Conservation (phyloP, 768 basidiomycete species). For the Cyathus striatus region DNA sequence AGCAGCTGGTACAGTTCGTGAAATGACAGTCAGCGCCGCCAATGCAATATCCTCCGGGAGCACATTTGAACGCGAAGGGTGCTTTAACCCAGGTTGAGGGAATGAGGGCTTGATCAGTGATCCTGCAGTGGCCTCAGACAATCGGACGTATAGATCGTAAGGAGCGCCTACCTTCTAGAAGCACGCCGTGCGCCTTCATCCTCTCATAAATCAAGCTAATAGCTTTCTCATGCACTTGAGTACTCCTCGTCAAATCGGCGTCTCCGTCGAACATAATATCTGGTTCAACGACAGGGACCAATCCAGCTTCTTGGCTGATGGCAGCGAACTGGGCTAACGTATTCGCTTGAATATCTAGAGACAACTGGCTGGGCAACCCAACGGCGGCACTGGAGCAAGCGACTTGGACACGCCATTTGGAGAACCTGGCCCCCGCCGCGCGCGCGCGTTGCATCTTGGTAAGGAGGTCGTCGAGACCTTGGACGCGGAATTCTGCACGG, state of each 20-base stretch:
- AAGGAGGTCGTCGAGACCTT: slow-evolving; percentile 44
- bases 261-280: slow-evolving; percentile 48
- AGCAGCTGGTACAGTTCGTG: slow-evolving; percentile 38
- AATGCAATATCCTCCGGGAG: slow-evolving; percentile 37
- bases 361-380: slow-evolving; percentile 33
- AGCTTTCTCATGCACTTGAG: slow-evolving; percentile 40
- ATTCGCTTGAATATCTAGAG: slow-evolving; percentile 41
- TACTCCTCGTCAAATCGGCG: slow-evolving; percentile 37
- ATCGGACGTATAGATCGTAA: neutral
- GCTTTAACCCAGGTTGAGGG: slow-evolving; percentile 41
- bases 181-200: slow-evolving; percentile 38
- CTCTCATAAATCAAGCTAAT: slow-evolving; percentile 40
- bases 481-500: slow-evolving; percentile 40
- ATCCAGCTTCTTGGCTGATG: slow-evolving; percentile 44
- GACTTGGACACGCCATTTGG: slow-evolving; percentile 47
- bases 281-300: slow-evolving; percentile 50
- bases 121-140: slow-evolving; percentile 19
- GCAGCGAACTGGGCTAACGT: slow-evolving; percentile 43
- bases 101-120: slow-evolving; percentile 49
- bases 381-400: slow-evolving; percentile 31
- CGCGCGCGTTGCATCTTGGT: slow-evolving; percentile 35
- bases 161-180: slow-evolving; percentile 38
- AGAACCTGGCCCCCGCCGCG: slow-evolving; percentile 41
- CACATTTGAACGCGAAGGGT: slow-evolving; percentile 27
- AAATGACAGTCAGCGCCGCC: slow-evolving; percentile 39